Percentiles rank a stretch among this genome's conserved stretches.
phyloP scores from a whole-genome alignment of 805 yeast genomes.

The Debaryomyces hansenii region DNA sequence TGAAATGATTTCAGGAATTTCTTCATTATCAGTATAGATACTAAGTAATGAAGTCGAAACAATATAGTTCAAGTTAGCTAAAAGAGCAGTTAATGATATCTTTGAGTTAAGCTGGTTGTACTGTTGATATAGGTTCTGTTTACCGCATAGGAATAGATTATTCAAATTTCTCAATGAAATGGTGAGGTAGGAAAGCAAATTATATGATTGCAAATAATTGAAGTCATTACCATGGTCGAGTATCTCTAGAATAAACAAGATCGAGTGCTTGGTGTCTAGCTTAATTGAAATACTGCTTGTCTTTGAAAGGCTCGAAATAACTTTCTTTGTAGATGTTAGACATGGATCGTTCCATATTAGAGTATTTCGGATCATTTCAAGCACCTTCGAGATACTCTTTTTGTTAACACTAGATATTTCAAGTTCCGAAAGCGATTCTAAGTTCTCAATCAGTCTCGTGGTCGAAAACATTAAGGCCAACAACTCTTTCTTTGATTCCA shows the following conservation, averaged over 20 bases:
- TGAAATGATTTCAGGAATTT: conserved; percentile 11
- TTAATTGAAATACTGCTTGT: not conserved
- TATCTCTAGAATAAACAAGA: conserved; percentile 20
- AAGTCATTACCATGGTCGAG: conserved; percentile 20
- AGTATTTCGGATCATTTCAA: conserved; percentile 1
- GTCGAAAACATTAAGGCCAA: not conserved
- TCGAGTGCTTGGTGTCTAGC: conserved; percentile 3
- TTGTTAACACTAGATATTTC: not conserved
- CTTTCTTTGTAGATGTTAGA: conserved; percentile 1
- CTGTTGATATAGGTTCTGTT: conserved; percentile 12
- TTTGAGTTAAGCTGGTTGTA: conserved; percentile 21
- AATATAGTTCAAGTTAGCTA: conserved; percentile 17
- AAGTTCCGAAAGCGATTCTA: not conserved
- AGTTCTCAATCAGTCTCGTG: not conserved
- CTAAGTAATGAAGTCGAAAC: conserved; percentile 12
- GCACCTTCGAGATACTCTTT: conserved; percentile 2
- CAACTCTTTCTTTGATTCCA: not conserved
- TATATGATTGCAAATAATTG: conserved; percentile 9
- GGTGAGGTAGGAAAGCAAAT: conserved; percentile 6
- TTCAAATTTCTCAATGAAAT: conserved; percentile 8
- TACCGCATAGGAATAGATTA: conserved; percentile 6
- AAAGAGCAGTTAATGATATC: conserved; percentile 16
- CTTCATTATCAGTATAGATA: conserved; percentile 4
- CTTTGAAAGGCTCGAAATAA: conserved; percentile 1
- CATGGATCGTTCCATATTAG: conserved; percentile 1